Conservation (phyloP, 176 grass and related monocot genomes). For the Triticum timopheevii region DNA sequence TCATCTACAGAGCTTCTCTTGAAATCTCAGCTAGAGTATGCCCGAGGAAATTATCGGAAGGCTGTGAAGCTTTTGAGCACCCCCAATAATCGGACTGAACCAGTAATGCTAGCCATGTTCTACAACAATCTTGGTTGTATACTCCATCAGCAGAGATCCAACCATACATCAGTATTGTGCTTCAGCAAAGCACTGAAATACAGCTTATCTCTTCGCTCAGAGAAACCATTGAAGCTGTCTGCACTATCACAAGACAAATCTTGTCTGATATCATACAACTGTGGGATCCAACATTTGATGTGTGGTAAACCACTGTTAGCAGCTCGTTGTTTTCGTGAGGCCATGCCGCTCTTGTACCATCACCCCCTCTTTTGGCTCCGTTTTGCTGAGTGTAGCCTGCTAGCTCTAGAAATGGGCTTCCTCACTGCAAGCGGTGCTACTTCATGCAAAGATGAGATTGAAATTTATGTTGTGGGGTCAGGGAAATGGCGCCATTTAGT, state of each 20-base stretch:
- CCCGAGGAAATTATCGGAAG: constrained; percentile 84
- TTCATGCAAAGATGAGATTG: constrained; percentile 51
- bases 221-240: constrained; percentile 71
- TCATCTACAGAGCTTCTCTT: constrained; percentile 81
- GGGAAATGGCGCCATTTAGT: constrained; percentile 69
- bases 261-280: constrained; percentile 77
- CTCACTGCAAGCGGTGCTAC: constrained; percentile 42
- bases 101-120: constrained; percentile 67
- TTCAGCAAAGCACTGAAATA: constrained; percentile 79
- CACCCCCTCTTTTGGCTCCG: constrained; percentile 85
- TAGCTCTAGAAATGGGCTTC: constrained; percentile 72
- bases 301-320: constrained; percentile 75
- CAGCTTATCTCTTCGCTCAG: constrained; percentile 50
- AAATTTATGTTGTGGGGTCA: constrained; percentile 71
- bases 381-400: constrained; percentile 81
- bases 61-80: constrained; percentile 88
- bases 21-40: constrained; percentile 96
- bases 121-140: constrained; percentile 94
- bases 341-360: constrained; percentile 56
- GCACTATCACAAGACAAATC: constrained; percentile 78
- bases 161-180: constrained; percentile 61
- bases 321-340: constrained; percentile 73
- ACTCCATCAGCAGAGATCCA: constrained; percentile 79
- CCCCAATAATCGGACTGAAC: constrained; percentile 76
- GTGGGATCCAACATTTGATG: constrained; percentile 75